phyloP scores from a whole-genome alignment of 441 rosid genomes.

The Adansonia gregorii region DNA sequence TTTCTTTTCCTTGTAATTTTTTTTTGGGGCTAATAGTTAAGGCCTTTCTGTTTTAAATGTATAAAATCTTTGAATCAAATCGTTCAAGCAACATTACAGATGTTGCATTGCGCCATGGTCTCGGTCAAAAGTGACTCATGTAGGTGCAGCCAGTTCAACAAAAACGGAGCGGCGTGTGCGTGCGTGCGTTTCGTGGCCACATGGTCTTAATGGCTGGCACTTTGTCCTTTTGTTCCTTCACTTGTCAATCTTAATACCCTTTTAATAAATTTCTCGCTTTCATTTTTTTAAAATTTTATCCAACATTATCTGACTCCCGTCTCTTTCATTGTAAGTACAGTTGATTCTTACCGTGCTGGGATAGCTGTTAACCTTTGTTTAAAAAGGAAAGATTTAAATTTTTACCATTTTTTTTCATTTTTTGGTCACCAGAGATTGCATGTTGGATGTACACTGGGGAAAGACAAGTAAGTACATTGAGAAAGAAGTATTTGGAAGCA shows the following conservation, averaged over 20 bases:
- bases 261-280: not conserved
- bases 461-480: constrained; percentile 82
- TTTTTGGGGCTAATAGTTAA: constrained; percentile 6
- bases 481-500: constrained; percentile 92
- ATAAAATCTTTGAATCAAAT: constrained; percentile 15
- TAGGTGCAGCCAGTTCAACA: constrained; percentile 34
- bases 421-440: constrained; percentile 65
- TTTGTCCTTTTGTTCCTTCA: constrained; percentile 40
- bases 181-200: constrained; percentile 36
- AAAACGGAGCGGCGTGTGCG: constrained; percentile 36
- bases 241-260: constrained; percentile 35
- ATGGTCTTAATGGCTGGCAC: constrained; percentile 50
- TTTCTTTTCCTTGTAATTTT: constrained; percentile 15
- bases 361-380: not conserved
- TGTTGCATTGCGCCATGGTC: constrained; percentile 24
- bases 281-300: not conserved
- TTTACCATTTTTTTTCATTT: not conserved
- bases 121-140: constrained; percentile 27
- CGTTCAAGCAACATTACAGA: constrained; percentile 11
- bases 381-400: not conserved
- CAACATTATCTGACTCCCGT: constrained; percentile 29
- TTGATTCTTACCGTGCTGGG: constrained; percentile 2
- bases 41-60: constrained; percentile 17
- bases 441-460: constrained; percentile 99
- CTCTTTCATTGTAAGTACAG: constrained; percentile 28